A percentile compares a stretch with the other conserved stretches of the same genome.
Conservation (phyloP, 306 rosid species). For the Erythrophleum fordii region DNA sequence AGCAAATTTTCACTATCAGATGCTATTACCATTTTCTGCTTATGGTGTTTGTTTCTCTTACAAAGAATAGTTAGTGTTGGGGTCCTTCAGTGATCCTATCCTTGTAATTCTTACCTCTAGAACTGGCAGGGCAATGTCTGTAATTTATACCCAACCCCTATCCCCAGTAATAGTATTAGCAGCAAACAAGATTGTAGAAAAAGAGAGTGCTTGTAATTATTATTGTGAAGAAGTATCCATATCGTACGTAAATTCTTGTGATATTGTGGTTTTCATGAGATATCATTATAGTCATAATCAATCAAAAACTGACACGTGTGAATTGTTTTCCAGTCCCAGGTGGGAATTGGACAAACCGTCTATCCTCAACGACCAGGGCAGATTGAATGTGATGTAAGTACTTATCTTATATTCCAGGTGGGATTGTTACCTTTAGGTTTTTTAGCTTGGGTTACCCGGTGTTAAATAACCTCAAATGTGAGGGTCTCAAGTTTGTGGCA, state of each 20-base stretch:
- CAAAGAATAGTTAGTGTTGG: slow-evolving; percentile 7
- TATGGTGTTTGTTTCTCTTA: slow-evolving; percentile 2
- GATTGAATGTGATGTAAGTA: slow-evolving; percentile 84
- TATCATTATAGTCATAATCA: slow-evolving; percentile 34
- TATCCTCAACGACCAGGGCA: slow-evolving; percentile 95
- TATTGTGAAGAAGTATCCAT: slow-evolving; percentile 14
- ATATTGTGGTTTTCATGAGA: slow-evolving; percentile 23
- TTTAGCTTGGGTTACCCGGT: background rate
- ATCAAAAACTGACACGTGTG: slow-evolving; percentile 33
- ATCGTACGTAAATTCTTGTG: slow-evolving; percentile 4
- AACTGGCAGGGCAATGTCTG: slow-evolving; percentile 16
- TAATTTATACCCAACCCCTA: background rate
- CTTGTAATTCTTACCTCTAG: slow-evolving; percentile 11
- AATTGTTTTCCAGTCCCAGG: slow-evolving; percentile 57
- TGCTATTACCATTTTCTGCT: background rate
- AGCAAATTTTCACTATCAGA: background rate
- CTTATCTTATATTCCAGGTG: slow-evolving; percentile 31
- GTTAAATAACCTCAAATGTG: slow-evolving; percentile 1
- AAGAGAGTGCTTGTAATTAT: background rate
- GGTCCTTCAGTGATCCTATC: slow-evolving; percentile 1
- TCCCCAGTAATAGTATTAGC: slow-evolving; percentile 11
- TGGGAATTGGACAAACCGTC: slow-evolving; percentile 59
- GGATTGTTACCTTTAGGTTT: slow-evolving; percentile 29
- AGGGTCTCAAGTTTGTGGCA: background rate
- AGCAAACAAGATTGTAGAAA: background rate